These are phyloP conservation scores for Metarhizium rileyi DNA, from an alignment of 2,329 filamentous ascomycete species.

Conservation along the genomic window DNA sequence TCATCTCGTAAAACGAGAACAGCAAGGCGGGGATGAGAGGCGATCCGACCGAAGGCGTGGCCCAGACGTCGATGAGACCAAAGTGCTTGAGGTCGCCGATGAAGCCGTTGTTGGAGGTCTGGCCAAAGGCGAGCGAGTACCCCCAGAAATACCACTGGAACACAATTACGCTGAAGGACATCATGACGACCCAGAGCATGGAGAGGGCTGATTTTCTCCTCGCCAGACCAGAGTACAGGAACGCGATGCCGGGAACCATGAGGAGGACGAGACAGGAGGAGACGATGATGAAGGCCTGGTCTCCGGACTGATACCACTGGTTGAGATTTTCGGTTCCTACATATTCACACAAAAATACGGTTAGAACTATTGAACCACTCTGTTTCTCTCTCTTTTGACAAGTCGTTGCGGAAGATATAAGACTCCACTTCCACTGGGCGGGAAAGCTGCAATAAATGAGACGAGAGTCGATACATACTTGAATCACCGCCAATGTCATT, in stretches of 20 bases:
- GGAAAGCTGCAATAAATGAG: background rate
- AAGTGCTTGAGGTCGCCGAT: conserved; percentile 89
- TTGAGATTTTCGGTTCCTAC: conserved; percentile 73
- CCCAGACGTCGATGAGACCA: conserved; percentile 77
- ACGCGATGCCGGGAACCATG: conserved; percentile 94
- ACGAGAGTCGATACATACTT: conserved; percentile 41
- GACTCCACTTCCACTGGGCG: too few species aligned
- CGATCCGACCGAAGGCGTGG: conserved; percentile 75
- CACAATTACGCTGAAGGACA: conserved; percentile 77
- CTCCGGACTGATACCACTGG: conserved; percentile 87
- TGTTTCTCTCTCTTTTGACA: background rate
- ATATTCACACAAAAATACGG: conserved; percentile 23
- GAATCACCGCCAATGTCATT: conserved; percentile 63
- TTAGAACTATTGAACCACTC: background rate
- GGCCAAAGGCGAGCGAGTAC: conserved; percentile 87
- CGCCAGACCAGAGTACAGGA: conserved; percentile 96
- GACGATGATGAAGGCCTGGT: conserved; percentile 89
- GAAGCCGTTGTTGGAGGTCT: conserved; percentile 72
- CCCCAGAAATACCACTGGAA: conserved; percentile 99
- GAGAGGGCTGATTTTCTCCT: conserved; percentile 94
- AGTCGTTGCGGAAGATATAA: background rate
- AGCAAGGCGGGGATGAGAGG: conserved; percentile 81
- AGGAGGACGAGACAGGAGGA: conserved; percentile 86
- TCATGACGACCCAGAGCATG: conserved; percentile 97
- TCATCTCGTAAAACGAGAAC: conserved; percentile 97